Percentiles rank a stretch among this genome's conserved stretches.
phyloP scores from a whole-genome alignment of 1,284 basidiomycete species.

The Uromyces viciae-fabae region DNA sequence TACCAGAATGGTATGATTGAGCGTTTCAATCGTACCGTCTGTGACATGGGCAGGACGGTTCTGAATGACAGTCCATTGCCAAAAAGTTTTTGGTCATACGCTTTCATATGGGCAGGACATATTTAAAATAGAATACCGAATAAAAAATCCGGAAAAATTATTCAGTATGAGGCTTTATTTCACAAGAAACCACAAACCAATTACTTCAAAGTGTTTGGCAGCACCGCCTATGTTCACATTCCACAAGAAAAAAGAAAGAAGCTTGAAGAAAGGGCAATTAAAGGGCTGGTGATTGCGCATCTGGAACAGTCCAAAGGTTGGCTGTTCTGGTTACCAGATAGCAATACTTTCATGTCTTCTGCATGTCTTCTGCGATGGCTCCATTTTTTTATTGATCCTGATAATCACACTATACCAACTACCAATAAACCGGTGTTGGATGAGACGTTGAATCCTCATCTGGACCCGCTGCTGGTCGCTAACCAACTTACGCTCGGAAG shows the following conservation, averaged over 20 bases:
- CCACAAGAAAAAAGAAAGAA: not conserved
- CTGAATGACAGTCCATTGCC: not conserved
- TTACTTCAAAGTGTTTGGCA: not conserved
- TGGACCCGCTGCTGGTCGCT: not conserved
- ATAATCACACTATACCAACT: too few species aligned
- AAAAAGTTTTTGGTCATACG: not conserved
- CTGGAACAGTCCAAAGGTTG: conserved; percentile 2
- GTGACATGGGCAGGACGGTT: not conserved
- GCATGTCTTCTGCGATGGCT: not conserved
- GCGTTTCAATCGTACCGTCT: not conserved
- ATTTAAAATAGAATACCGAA: conserved; percentile 13
- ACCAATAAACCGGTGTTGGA: too few species aligned
- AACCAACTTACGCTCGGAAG: not conserved
- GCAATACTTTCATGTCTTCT: not conserved
- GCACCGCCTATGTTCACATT: not conserved
- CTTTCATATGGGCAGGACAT: conserved; percentile 6
- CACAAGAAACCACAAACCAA: not conserved
- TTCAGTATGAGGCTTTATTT: not conserved
- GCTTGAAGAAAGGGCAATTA: not conserved
- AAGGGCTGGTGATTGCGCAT: not conserved
- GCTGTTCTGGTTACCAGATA: not conserved
- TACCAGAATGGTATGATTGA: conserved; percentile 15
- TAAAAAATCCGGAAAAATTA: not conserved
- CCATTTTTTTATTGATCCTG: too few species aligned
- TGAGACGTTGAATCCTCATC: not conserved